Conservation (phyloP, 352 stramenopile species). For the Phytophthora hibernalis region DNA sequence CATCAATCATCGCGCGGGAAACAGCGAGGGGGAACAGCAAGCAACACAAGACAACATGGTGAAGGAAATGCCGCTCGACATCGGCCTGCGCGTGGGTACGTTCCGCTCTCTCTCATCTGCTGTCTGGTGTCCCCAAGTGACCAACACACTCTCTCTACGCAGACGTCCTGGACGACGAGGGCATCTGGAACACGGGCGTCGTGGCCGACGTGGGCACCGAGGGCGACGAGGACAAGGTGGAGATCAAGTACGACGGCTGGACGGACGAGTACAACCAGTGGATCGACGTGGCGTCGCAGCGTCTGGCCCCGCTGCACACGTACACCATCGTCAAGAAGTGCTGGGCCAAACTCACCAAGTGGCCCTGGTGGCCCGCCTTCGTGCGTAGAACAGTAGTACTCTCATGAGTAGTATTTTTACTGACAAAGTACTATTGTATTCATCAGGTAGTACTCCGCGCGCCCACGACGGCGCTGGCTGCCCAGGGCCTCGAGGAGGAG, state of each 20-base stretch:
- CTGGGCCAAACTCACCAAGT: slow-evolving; percentile 87
- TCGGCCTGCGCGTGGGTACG: slow-evolving; percentile 75
- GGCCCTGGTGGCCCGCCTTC: slow-evolving; percentile 85
- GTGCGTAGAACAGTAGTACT: slow-evolving; percentile 36
- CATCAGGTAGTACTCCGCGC: slow-evolving; percentile 71
- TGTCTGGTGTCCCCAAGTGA: neutral
- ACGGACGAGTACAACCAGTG: slow-evolving; percentile 85
- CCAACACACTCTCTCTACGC: slow-evolving; percentile 2
- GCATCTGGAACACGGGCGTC: slow-evolving; percentile 83
- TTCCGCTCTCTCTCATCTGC: slow-evolving; percentile 8
- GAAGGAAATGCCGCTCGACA: slow-evolving; percentile 67
- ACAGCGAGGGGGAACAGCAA: slow-evolving; percentile 1
- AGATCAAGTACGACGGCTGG: slow-evolving; percentile 89
- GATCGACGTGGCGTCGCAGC: slow-evolving; percentile 58
- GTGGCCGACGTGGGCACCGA: slow-evolving; percentile 76
- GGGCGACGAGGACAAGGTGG: slow-evolving; percentile 55
- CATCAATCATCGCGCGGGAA: slow-evolving; percentile 13
- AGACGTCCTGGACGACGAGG: slow-evolving; percentile 86
- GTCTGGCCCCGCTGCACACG: slow-evolving; percentile 78
- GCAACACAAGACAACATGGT: slow-evolving; percentile 17
- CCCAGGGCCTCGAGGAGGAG: slow-evolving; percentile 65
- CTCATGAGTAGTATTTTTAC: slow-evolving; percentile 3
- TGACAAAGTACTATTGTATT: neutral
- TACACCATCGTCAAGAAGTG: slow-evolving; percentile 89
- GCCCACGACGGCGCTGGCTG: slow-evolving; percentile 59